These are phyloP conservation scores for Aspergillus ustus DNA, from an alignment of 2,329 filamentous ascomycete species.

Conservation along the genomic window DNA sequence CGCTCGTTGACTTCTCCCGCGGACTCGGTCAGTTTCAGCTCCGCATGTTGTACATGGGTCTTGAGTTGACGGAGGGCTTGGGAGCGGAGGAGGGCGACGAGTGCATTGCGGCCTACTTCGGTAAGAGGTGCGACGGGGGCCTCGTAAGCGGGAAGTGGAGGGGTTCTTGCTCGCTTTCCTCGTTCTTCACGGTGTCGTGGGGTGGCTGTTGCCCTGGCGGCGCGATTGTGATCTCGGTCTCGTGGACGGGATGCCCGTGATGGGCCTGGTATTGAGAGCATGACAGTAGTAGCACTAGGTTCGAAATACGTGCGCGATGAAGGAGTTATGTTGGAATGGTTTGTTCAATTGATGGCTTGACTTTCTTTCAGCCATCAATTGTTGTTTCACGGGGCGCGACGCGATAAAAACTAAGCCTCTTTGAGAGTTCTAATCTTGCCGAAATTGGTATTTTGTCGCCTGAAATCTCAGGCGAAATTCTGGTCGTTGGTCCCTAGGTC, in stretches of 20 bases:
- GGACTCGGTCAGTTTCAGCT: constrained; percentile 51
- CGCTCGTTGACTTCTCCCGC: constrained; percentile 63
- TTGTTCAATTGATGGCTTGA: neutral
- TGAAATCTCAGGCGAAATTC: constrained; percentile 12
- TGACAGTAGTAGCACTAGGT: neutral
- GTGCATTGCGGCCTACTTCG: constrained; percentile 47
- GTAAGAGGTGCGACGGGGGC: constrained; percentile 58
- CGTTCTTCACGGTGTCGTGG: constrained; percentile 9
- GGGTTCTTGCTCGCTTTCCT: constrained; percentile 13
- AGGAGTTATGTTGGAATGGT: neutral
- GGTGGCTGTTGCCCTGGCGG: constrained; percentile 2
- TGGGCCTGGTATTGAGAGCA: constrained; percentile 5
- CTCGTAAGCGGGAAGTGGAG: constrained; percentile 56
- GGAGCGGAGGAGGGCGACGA: constrained; percentile 51
- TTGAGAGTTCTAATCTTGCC: constrained; percentile 29
- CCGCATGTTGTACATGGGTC: constrained; percentile 53
- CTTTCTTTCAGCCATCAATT: neutral
- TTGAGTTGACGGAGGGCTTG: constrained; percentile 52
- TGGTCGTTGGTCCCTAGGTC: neutral
- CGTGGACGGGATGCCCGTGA: neutral
- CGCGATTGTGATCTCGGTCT: neutral
- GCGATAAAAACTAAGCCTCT: constrained; percentile 37
- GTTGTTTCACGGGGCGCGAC: constrained; percentile 29
- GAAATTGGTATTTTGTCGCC: neutral
- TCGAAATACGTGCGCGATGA: neutral